These are phyloP conservation scores for Thoreauomyces humboldtii DNA, from an alignment of 192 early-diverging fungal genomes.

Conservation along the genomic window DNA sequence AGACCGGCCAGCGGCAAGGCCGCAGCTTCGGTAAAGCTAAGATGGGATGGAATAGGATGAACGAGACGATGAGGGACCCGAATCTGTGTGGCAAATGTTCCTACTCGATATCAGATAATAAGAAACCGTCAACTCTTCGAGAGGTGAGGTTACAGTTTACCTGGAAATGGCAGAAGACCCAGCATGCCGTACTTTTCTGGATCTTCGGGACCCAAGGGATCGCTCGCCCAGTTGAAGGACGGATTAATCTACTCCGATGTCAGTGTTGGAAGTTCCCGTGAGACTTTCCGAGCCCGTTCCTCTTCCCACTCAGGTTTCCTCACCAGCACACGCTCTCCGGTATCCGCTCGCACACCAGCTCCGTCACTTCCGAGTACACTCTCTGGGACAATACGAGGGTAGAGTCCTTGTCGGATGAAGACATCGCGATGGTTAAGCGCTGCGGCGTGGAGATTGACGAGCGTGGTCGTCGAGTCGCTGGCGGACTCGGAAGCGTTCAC, in stretches of 20 bases:
- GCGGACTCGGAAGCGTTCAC: no score
- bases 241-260: slow-evolving; percentile 59
- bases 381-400: slow-evolving; percentile 50
- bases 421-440: slow-evolving; percentile 51
- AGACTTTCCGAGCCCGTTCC: no score
- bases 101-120: slow-evolving; percentile 17
- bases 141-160: no score
- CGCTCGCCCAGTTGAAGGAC: slow-evolving; percentile 50
- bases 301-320: no score
- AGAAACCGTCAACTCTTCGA: no score
- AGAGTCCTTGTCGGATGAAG: slow-evolving; percentile 52
- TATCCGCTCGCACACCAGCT: slow-evolving; percentile 46
- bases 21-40: slow-evolving; percentile 60
- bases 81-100: slow-evolving; percentile 59
- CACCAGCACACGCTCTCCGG: slow-evolving; percentile 24
- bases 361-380: slow-evolving; percentile 61
- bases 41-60: slow-evolving; percentile 53
- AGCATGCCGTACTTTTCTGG: slow-evolving; percentile 33
- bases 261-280: slow-evolving; percentile 39
- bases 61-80: slow-evolving; percentile 44
- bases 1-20: slow-evolving; percentile 67
- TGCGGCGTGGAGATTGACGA: slow-evolving; percentile 32
- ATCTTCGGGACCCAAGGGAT: slow-evolving; percentile 57
- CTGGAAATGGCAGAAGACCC: slow-evolving; percentile 38
- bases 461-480: neutral